Evolutionary conservation across 2,329 filamentous ascomycete species (phyloP).

Genomic region (Emergomyces africanus): DNA sequence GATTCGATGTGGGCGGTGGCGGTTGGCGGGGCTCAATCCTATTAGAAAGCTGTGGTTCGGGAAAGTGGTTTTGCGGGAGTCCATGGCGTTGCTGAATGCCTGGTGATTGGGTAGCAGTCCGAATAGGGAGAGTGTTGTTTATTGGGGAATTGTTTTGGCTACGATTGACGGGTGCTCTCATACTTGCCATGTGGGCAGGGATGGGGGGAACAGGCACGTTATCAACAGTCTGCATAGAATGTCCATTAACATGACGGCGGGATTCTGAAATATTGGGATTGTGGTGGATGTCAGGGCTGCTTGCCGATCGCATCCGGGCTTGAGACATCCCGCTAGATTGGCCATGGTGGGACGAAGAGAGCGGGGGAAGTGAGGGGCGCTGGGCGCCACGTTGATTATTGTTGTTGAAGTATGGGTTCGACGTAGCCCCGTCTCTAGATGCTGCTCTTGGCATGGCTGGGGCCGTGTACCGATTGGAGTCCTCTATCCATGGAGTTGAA

Average conservation of each 20-base stretch:
- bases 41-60: constrained; percentile 26
- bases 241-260: constrained; percentile 38
- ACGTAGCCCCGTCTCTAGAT: constrained; percentile 61
- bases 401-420: constrained; percentile 49
- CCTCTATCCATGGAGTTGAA: constrained; percentile 47
- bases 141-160: constrained; percentile 73
- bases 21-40: constrained; percentile 10
- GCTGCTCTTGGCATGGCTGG: constrained; percentile 71
- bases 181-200: constrained; percentile 53
- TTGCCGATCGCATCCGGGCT: constrained; percentile 75
- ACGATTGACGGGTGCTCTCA: constrained; percentile 52
- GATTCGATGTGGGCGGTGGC: constrained; percentile 12
- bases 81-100: constrained; percentile 45
- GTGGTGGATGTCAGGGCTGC: constrained; percentile 84
- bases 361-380: constrained; percentile 66
- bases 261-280: constrained; percentile 41
- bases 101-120: constrained; percentile 59
- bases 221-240: constrained; percentile 41
- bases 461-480: constrained; percentile 71
- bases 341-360: constrained; percentile 41
- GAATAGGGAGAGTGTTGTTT: constrained; percentile 50
- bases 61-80: constrained; percentile 22
- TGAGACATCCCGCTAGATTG: constrained; percentile 43
- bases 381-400: constrained; percentile 45
- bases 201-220: constrained; percentile 64